Base-by-base conservation (phyloP, 2,329 filamentous ascomycete species). In the Ophiostoma piceae region DNA sequence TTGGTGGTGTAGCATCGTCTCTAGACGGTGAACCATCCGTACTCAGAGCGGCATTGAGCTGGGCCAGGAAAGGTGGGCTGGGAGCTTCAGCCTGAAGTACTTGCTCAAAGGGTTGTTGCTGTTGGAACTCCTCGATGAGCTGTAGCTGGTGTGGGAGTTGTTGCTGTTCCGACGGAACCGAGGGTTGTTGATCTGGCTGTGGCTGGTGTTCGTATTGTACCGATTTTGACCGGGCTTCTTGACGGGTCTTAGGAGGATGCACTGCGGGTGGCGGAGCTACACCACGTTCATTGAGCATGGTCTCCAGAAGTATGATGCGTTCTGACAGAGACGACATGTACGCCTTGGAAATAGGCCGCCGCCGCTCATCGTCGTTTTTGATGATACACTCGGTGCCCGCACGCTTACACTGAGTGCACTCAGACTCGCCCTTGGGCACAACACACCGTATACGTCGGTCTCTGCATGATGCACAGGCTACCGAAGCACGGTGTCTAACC, bases 241-340 rank as follows among this genome's bases (percentile, higher is more conserved):
- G 80, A 67, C 80, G 77, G 29, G 83, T 85, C 73, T 84, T 85
- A 8, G 84, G 84, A 32, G 84, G 84, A 72, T 87, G 83, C 51
- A 80, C 78, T 16, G 83, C 82, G 16, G 83, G 82, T 11, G 84
- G 84, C 29, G 82, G 80, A 1, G 79, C 78, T 22, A 83, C 79
- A 67, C 84, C 84, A 43, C 79, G 80, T 54, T 85, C 82, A 70
- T 80, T 75, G 3, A 87, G 79, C 80, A 86, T 80, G 19, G 77
- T 76, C 76, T 87, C 84, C 0, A 87, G 78, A 71, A 86, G 73
- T 8, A 80, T 77, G 62, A 86, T 84, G 4, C 84, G 80, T 32
- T 84, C 83, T n/a, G 84, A 84, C 12, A 87, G 77, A 1, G 84
- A 86, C 57, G 82, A 83, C 81, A 85, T 85, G 76, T 86, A 87